Base-by-base conservation (phyloP, 129 eudicot genomes). In the Chrysanthemum seticuspe region DNA sequence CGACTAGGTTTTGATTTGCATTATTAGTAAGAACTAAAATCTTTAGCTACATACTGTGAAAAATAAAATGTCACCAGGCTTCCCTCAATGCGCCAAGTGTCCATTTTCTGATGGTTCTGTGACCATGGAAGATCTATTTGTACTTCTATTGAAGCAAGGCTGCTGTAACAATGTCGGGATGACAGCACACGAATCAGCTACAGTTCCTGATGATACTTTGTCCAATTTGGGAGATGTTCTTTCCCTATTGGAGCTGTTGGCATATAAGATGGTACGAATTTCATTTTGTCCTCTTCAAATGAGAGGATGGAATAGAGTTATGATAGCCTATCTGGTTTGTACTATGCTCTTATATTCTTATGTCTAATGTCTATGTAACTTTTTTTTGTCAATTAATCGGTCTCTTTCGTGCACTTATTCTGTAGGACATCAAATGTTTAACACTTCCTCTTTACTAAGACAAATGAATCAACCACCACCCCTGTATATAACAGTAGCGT, bases 191-290 rank as follows among this genome's bases (percentile, higher is more conserved):
- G 67, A 60, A 70, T 73, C 76, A 13, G 45, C 51, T 15, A 15
- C 45, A 34, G 72, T 13, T 70, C 57, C 71, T 71, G 83, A 76
- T 63, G 80, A 50, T 58, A 51, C 48, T 73, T 72, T 76, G 67
- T 82, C 71, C 62, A 7, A 77, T 58, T 80, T 80, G 70, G 76
- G 83, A 29, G 90, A 90, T 83, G 83, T 83, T 58, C 77, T 90
- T 68, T 90, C 96, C 48, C 74, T 87, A 49, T 60, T 94, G 87
- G 98, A 94, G 89, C 77, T 90, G 67, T 68, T 86, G 47, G 88
- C 97, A 74, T 76, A 85, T 45, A 75, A 64, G 70, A 94, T 90
- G 98, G 98, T 94, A 90, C 67, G 72, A 23, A 49, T 6, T 62
- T 76, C 45, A 50, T 10, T 29, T 45, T 29, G 31, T 62, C 65